Base-by-base conservation (phyloP, 345 rosid species). In the Aquilaria malaccensis region DNA sequence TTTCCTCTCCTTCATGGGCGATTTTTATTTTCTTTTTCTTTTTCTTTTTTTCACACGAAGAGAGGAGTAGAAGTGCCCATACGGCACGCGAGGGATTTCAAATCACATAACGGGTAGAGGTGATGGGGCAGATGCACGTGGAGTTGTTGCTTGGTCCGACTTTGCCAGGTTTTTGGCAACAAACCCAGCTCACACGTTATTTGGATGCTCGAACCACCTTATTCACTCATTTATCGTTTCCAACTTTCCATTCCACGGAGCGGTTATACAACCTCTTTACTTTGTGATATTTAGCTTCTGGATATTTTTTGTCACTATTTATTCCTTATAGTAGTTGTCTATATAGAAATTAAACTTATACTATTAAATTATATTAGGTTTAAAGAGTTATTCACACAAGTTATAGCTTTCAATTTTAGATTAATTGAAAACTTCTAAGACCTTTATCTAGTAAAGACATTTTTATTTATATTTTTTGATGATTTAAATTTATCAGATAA, bases 141-240 rank as follows among this genome's bases (percentile, higher is more conserved):
- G n/a, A 45, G 4, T 5, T 30, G 55, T 51, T 37, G 60, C 22
- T 57, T 64, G 70, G 70, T 60, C 61, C 60, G 60, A n/a, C 11
- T 13, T 59, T 55, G 73, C 69, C 64, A 49, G 68, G n/a, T 46
- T 59, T 67, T 74, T 63, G 74, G 74, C 69, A 67, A 76, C 70
- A 60, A 71, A 30, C 32, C 32, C 63, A 61, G 37, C 65, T 55
- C 65, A 50, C 65, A 50, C 54, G 41, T 60, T 45, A 60, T 69
- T 62, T 57, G 30, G 13, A 5, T 61, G 60, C 29, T 54, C 43
- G 4, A 30, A 31, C 10, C 56, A 55, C 67, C 61, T n/a, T 41
- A 45, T 10, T 9, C 10, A 2, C 13, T 32, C 10, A 12, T 22
- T 55, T 55, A 13, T 9, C 31, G 33, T 13, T 56, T 31, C 47